phyloP scores from a whole-genome alignment of 768 basidiomycete genomes.

The Tephrocybe sp. region DNA sequence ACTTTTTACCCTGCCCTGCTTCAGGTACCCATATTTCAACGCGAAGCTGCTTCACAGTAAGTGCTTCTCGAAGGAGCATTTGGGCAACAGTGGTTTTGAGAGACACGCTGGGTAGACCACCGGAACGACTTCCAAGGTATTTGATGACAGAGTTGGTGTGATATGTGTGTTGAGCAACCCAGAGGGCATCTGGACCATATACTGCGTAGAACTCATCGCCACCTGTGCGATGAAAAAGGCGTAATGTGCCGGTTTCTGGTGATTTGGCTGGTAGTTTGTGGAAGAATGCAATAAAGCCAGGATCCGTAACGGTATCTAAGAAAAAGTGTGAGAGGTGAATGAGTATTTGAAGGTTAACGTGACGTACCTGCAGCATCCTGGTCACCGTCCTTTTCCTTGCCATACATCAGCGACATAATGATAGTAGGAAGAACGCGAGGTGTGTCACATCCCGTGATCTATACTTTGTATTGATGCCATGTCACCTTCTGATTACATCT shows the following conservation, averaged over 20 bases:
- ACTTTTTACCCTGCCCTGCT: conserved; percentile 70
- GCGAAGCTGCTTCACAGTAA: conserved; percentile 86
- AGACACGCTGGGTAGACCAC: conserved; percentile 72
- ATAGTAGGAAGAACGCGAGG: conserved; percentile 2
- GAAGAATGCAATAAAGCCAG: conserved; percentile 78
- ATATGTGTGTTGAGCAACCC: conserved; percentile 78
- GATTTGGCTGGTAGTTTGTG: conserved; percentile 58
- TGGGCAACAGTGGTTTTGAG: conserved; percentile 78
- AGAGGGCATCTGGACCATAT: conserved; percentile 87
- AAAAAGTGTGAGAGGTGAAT: neutral
- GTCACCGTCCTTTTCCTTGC: conserved; percentile 57
- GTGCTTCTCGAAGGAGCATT: conserved; percentile 79
- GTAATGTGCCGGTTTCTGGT: conserved; percentile 76
- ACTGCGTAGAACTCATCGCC: conserved; percentile 78
- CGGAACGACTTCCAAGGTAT: conserved; percentile 67
- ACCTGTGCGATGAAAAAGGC: conserved; percentile 74
- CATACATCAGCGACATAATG: conserved; percentile 59
- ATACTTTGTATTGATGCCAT: neutral
- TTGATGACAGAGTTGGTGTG: conserved; percentile 92
- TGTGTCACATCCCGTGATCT: conserved; percentile 19
- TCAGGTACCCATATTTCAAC: conserved; percentile 90
- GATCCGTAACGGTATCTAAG: conserved; percentile 64
- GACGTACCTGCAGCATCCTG: conserved; percentile 17
- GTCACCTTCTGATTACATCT: too few relatives aligned
- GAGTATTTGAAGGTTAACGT: neutral